Percentiles rank a stretch among this genome's conserved stretches.
These are phyloP conservation scores for Cicer pinnatifidum DNA, from an alignment of 306 rosid genomes.

Conservation along the genomic window DNA sequence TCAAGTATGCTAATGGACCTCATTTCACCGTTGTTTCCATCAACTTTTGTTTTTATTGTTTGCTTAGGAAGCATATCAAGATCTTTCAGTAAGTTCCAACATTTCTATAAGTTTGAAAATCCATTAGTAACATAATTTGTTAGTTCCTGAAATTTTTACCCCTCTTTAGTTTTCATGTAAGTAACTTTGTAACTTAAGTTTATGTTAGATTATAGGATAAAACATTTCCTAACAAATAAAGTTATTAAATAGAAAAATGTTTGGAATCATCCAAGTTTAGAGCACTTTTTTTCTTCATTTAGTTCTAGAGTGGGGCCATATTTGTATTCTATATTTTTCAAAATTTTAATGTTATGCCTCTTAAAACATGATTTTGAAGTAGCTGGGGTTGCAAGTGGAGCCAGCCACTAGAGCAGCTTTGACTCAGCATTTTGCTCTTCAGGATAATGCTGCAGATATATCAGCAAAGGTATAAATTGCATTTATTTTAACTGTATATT, in stretches of 20 bases:
- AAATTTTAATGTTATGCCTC: constrained; percentile 4
- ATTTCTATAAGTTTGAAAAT: constrained; percentile 7
- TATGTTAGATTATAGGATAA: constrained; percentile 12
- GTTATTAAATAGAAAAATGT: constrained; percentile 21
- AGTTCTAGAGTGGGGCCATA: constrained; percentile 5
- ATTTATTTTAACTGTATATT: constrained; percentile 12
- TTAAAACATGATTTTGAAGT: constrained; percentile 45
- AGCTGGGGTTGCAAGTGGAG: constrained; percentile 99
- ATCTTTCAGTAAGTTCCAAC: constrained; percentile 88
- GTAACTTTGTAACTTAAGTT: not conserved
- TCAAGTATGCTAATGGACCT: constrained; percentile 99
- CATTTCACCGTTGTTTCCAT: constrained; percentile 86
- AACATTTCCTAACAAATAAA: constrained; percentile 8
- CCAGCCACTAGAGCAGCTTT: constrained; percentile 98
- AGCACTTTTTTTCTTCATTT: not conserved
- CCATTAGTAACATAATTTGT: constrained; percentile 17
- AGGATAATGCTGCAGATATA: constrained; percentile 59
- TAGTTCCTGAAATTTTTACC: not conserved
- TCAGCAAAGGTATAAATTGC: constrained; percentile 51
- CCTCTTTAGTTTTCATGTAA: not conserved
- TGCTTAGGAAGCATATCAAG: constrained; percentile 95
- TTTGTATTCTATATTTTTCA: not conserved
- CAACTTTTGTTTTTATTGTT: constrained; percentile 80
- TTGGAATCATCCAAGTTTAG: constrained; percentile 37
- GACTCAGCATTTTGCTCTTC: constrained; percentile 95